phyloP scores from a whole-genome alignment of 225 moss, liverwort and hornwort species.

The Marchantia polymorpha region DNA sequence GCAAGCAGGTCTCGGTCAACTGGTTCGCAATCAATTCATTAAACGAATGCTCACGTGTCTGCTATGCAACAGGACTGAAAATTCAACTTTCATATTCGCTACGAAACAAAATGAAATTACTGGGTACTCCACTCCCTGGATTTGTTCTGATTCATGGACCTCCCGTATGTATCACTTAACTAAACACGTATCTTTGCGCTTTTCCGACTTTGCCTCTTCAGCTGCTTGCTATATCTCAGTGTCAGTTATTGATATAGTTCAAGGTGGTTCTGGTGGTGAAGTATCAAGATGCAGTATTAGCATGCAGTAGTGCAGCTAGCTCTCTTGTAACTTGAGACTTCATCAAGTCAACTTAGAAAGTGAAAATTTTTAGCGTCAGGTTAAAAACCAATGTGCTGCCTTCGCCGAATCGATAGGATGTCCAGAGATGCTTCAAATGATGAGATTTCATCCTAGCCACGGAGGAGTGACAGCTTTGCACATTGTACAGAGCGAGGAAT shows the following conservation, averaged over 20 bases:
- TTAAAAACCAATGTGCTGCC: too few relatives aligned
- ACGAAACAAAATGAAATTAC: conserved; percentile 47
- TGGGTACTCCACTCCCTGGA: conserved; percentile 70
- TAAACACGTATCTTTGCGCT: not conserved
- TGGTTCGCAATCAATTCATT: not conserved
- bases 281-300: too few relatives aligned
- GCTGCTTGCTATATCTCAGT: not conserved
- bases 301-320: too few relatives aligned
- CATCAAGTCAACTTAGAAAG: not conserved
- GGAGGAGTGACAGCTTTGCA: not conserved
- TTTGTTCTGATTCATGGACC: conserved; percentile 92
- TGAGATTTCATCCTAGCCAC: not conserved
- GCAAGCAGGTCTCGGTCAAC: not conserved
- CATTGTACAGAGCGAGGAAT: not conserved
- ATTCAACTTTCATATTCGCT: conserved; percentile 56
- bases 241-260: not conserved
- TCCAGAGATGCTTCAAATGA: not conserved
- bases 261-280: too few relatives aligned
- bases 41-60: not conserved
- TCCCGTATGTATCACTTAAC: conserved; percentile 48
- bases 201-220: not conserved
- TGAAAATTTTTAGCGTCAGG: too few relatives aligned
- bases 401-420: too few relatives aligned
- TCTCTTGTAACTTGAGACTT: not conserved
- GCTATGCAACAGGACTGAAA: conserved; percentile 48